Percentiles rank a stretch among this genome's conserved stretches.
Evolutionary conservation across 192 early-diverging fungal genomes (phyloP).

Genomic region (Backusella psychrophila): DNA sequence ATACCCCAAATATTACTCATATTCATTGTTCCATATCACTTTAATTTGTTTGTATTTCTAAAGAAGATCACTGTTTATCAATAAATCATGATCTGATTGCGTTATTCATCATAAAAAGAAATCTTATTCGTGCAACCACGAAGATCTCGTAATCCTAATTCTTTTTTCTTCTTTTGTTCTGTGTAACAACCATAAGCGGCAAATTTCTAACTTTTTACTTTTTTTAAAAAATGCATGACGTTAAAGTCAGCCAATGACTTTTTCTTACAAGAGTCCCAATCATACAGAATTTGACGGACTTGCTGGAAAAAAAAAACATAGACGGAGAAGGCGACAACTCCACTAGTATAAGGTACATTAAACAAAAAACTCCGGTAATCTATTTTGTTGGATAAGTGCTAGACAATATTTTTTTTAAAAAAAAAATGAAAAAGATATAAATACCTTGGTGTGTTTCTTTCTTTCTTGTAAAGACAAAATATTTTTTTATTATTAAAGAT

Average conservation of each 20-base stretch:
- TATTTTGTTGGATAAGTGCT: not conserved
- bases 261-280: not conserved
- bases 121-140: not conserved
- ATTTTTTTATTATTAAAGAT: not conserved
- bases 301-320: not conserved
- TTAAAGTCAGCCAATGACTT: not conserved
- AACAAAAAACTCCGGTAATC: not conserved
- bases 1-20: not conserved
- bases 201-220: not conserved
- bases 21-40: not conserved
- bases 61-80: not conserved
- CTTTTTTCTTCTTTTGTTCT: not conserved
- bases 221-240: not conserved
- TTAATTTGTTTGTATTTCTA: not conserved
- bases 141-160: slow-evolving; percentile 1
- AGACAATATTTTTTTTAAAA: not conserved
- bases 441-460: not conserved
- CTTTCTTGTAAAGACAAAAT: not conserved
- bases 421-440: not conserved
- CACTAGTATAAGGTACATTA: not conserved
- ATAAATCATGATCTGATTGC: not conserved
- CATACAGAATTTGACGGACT: not conserved
- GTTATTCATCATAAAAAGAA: not conserved
- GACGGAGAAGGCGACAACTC: not conserved
- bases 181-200: not conserved